Evolutionary conservation across 2,329 filamentous ascomycete species (phyloP), one percentile per base, ranked within the genome.

Genomic region (Monosporascus sp.): DNA sequence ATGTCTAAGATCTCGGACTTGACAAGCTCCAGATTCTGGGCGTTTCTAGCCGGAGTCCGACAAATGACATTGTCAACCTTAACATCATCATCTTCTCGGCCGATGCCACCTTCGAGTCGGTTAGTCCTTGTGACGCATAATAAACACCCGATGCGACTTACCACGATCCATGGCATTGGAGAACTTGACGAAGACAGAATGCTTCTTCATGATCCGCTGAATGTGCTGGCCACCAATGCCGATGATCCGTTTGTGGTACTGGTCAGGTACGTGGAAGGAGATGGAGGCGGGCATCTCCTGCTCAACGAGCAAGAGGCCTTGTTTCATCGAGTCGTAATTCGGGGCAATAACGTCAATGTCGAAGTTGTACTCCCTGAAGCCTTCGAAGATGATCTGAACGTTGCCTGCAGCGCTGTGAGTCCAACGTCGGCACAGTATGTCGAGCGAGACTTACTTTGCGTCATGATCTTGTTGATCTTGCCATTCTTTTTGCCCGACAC

Each of bases 401-500:
- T 95, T 97, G 79, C 85, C 84, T 86, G 56, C 52, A 59, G 37
- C 56, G 40, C 41, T 48, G 51, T 67, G 54, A 71, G 63, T 37
- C 19, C 26, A n/a, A 56, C 63, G 41, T 59, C 17, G 63, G 27
- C n/a, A 19, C 14, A 22, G n/a, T 24, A 43, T 20, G 37, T 9
- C 19, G 24, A 26, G 40, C 26, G 9, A 17, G n/a, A 68, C 78
- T 60, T 72, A 82, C 92, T 97, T 72, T 97, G 93, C 24, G 93
- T 94, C 94, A 99, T 99, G 66, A 99, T 99, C 79, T 99, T 99
- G 80, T 99, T 99, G 73, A 99, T 99, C 77, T 99, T 99, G 72
- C 94, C 94, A 65, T 99, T 99, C 79, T 99, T 99, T 80, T 99
- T 99, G 63, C 94, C 94, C 63, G 92, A 97, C 53, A 99, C 94